phyloP scores from a whole-genome alignment of 2,329 filamentous ascomycete genomes.

The Trichoderma polysporum region DNA sequence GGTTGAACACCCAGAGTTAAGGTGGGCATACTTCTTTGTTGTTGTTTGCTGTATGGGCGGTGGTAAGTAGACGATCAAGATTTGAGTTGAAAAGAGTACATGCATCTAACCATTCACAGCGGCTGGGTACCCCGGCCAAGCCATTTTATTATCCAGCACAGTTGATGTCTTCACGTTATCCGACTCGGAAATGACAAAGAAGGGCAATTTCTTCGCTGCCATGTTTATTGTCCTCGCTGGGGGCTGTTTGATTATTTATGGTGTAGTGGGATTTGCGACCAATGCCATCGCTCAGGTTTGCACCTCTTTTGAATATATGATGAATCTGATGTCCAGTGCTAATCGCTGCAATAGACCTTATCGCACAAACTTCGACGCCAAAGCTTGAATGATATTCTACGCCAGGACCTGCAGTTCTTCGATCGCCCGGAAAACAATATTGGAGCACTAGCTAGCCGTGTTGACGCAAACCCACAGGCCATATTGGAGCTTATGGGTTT shows the following conservation, averaged over 20 bases:
- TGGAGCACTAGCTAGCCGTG: conserved; percentile 37
- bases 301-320: neutral
- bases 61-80: conserved; percentile 22
- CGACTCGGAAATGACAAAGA: conserved; percentile 34
- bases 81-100: neutral
- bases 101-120: conserved; percentile 23
- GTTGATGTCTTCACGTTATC: conserved; percentile 42
- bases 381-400: conserved; percentile 35
- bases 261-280: conserved; percentile 37
- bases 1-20: conserved; percentile 39
- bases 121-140: conserved; percentile 44
- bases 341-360: conserved; percentile 18
- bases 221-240: conserved; percentile 56
- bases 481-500: conserved; percentile 45
- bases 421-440: conserved; percentile 42
- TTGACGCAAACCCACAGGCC: conserved; percentile 40
- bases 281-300: conserved; percentile 36
- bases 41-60: conserved; percentile 32
- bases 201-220: conserved; percentile 52
- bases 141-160: conserved; percentile 43
- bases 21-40: conserved; percentile 37
- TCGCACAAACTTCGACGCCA: conserved; percentile 34
- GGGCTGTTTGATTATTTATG: conserved; percentile 47
- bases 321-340: neutral
- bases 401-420: conserved; percentile 45